Percentiles rank a stretch among this genome's conserved stretches.
phyloP scores from a whole-genome alignment of 768 basidiomycete species.

The Auricularia sp. region DNA sequence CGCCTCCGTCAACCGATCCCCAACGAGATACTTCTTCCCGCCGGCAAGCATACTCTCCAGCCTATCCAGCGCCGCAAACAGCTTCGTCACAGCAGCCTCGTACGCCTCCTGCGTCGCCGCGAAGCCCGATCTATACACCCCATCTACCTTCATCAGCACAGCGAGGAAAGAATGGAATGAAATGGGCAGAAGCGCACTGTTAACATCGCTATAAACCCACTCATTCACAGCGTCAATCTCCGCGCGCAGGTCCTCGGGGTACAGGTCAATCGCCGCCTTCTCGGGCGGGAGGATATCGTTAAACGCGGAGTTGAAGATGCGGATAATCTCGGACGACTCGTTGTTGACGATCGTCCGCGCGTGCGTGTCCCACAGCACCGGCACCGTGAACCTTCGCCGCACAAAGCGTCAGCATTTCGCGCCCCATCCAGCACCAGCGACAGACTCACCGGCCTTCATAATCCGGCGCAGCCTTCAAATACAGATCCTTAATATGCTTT shows the following conservation, averaged over 20 bases:
- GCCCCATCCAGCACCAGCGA: too few relatives aligned
- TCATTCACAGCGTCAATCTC: constrained; percentile 38
- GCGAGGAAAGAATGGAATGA: too few relatives aligned
- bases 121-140: constrained; percentile 35
- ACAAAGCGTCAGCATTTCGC: too few relatives aligned
- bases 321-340: constrained; percentile 34
- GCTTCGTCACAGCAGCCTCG: constrained; percentile 27
- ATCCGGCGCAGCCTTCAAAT: constrained; percentile 29
- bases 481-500: constrained; percentile 31
- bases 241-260: constrained; percentile 28
- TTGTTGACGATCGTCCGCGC: constrained; percentile 35
- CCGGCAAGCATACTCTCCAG: constrained; percentile 30
- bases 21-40: constrained; percentile 32
- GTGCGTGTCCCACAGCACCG: constrained; percentile 36
- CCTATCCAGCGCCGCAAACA: constrained; percentile 29
- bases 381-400: constrained; percentile 21
- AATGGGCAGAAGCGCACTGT: too few relatives aligned
- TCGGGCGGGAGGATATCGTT: constrained; percentile 23
- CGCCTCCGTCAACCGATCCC: constrained; percentile 26
- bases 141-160: too few relatives aligned
- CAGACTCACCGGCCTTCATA: constrained; percentile 22
- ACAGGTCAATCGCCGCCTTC: constrained; percentile 25
- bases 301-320: constrained; percentile 33
- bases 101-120: constrained; percentile 37
- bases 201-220: constrained; percentile 30